Percentiles rank a stretch among this genome's conserved stretches.
These are phyloP conservation scores for Pyrenophora teres DNA, from an alignment of 2,329 filamentous ascomycete genomes.

Conservation along the genomic window DNA sequence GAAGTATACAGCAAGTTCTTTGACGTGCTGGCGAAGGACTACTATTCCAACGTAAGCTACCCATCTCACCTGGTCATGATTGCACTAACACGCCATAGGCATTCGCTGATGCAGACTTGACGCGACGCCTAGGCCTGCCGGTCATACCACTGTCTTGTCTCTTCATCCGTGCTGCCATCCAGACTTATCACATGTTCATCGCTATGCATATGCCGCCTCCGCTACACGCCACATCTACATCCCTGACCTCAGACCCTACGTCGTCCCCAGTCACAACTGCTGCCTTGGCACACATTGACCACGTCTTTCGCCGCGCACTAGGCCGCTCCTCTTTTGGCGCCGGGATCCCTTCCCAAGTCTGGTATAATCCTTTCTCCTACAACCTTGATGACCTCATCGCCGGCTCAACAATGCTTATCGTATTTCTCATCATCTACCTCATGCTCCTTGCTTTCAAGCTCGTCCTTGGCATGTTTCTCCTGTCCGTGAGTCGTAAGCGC, in stretches of 20 bases:
- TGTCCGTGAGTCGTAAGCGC: conserved; percentile 77
- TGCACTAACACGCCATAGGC: conserved; percentile 58
- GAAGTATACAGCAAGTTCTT: conserved; percentile 86
- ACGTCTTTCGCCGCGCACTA: conserved; percentile 75
- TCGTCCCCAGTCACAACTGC: conserved; percentile 74
- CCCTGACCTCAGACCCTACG: conserved; percentile 63
- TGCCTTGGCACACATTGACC: conserved; percentile 78
- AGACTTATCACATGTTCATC: conserved; percentile 98
- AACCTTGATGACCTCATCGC: conserved; percentile 76
- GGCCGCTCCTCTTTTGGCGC: conserved; percentile 70
- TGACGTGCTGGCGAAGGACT: conserved; percentile 94
- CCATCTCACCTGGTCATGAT: neutral
- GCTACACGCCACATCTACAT: conserved; percentile 67
- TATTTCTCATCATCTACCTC: conserved; percentile 84
- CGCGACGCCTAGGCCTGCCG: conserved; percentile 84
- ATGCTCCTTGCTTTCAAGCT: conserved; percentile 82
- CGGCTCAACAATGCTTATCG: conserved; percentile 77
- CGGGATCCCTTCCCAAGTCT: conserved; percentile 38
- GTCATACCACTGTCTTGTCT: conserved; percentile 92
- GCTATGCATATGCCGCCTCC: conserved; percentile 82
- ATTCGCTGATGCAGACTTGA: conserved; percentile 88
- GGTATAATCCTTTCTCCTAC: conserved; percentile 50
- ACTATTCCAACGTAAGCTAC: conserved; percentile 81
- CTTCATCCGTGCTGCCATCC: conserved; percentile 90
- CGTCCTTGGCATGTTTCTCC: conserved; percentile 82